Base-by-base conservation (phyloP, 1,284 basidiomycete species). In the Abortiporus biennis region DNA sequence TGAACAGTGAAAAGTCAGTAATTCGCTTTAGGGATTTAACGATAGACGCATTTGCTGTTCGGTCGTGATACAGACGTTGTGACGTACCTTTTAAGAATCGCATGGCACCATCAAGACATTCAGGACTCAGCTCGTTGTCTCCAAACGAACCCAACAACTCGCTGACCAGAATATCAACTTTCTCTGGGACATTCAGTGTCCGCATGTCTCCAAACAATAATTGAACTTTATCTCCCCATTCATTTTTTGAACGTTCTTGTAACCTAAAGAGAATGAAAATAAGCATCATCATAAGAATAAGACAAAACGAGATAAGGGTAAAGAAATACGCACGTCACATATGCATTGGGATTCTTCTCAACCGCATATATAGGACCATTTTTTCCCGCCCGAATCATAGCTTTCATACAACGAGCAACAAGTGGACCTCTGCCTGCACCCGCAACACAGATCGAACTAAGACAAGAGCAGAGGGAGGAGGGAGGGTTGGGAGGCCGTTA, bases 111-210 rank as follows among this genome's bases (percentile, higher is more conserved):
- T 98, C 94, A 23, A 98, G 69, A 64, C 94, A 97, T 63, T 99
- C 96, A 0, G 96, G 96, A 57, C 91, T 94, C 33, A 99, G 78
- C 63, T 99, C 96, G 52, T 99, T 99, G 65, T 99, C 96, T 3
- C 95, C 96, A 65, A 99, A 99, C 6, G 90, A 94, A 3, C 96
- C 96, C 47, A 99, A 65, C 15, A 99, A 75, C 65, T 99, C 96
- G 65, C 90, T 95, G 53, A 99, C 85, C 40, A 99, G 73, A 47
- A 99, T 91, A 61, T 99, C 96, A 13, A 85, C 92, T 48, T 78
- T 74, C 50, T 96, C 91, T 0, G 89, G 85, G 0, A 95, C 67
- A 2, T 82, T 71, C 17, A 94, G 66, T 4, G 70, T 69, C 17
- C 96, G 76, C 96, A 99, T 99, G 63, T 99, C 96, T 3, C 95